Conservation (phyloP, 208 protist genomes). For the Trypanosoma congolense region DNA sequence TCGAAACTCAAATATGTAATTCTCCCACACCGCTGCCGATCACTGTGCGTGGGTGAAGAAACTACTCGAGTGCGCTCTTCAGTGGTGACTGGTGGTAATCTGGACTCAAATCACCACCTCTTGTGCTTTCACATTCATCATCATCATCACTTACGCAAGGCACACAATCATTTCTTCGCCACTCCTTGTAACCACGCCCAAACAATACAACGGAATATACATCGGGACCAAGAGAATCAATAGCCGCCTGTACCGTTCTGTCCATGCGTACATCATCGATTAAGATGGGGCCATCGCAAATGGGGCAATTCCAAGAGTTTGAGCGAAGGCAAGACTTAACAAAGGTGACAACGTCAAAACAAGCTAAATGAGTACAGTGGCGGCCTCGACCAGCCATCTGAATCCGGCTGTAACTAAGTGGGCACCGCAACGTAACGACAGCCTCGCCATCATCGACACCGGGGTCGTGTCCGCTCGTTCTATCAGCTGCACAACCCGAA, state of each 20-base stretch:
- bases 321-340: conserved; percentile 8
- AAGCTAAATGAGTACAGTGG: conserved; percentile 14
- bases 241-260: conserved; percentile 8
- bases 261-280: conserved; percentile 13
- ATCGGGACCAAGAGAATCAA: conserved; percentile 4
- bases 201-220: conserved; percentile 10
- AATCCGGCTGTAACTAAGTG: conserved; percentile 21
- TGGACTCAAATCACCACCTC: not conserved
- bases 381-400: conserved; percentile 7
- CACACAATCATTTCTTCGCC: conserved; percentile 1
- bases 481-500: not conserved
- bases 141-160: not conserved
- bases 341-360: conserved; percentile 20
- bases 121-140: not conserved
- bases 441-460: conserved; percentile 11
- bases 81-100: not conserved
- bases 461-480: not conserved
- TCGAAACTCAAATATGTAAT: too few species aligned
- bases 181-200: conserved; percentile 5
- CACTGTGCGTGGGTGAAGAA: too few species aligned
- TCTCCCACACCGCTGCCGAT: too few species aligned
- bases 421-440: conserved; percentile 18
- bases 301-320: conserved; percentile 24
- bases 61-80: too few species aligned
- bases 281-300: conserved; percentile 21